Percentiles rank a stretch among this genome's conserved stretches.
phyloP scores from a whole-genome alignment of 1,284 basidiomycete genomes.

The Ganoderma leucocontextum region DNA sequence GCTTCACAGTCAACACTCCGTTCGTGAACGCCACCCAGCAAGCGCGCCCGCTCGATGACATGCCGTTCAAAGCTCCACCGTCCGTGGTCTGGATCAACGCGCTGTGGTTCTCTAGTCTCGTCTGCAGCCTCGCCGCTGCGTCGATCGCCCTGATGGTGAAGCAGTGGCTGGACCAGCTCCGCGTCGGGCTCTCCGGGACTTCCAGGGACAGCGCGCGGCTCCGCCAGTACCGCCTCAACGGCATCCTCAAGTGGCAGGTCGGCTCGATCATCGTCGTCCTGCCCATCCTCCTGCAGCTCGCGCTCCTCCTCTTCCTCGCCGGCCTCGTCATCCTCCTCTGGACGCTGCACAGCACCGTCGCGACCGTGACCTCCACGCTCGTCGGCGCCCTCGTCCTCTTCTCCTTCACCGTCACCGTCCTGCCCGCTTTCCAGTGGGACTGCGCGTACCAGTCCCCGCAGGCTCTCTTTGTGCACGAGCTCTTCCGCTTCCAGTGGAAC shows the following conservation, averaged over 20 bases:
- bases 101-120: conserved; percentile 32
- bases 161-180: conserved; percentile 28
- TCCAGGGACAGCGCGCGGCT: conserved; percentile 17
- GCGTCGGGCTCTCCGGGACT: conserved; percentile 8
- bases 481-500: conserved; percentile 10
- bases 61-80: conserved; percentile 4
- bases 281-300: conserved; percentile 36
- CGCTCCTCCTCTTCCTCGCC: conserved; percentile 33
- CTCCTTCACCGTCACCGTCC: conserved; percentile 18
- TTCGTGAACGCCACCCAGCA: conserved; percentile 26
- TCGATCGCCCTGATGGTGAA: conserved; percentile 29
- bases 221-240: conserved; percentile 35
- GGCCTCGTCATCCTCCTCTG: conserved; percentile 34
- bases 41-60: conserved; percentile 9
- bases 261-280: conserved; percentile 31
- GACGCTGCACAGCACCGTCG: conserved; percentile 30
- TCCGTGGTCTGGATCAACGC: conserved; percentile 27
- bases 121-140: conserved; percentile 26
- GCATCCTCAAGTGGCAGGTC: conserved; percentile 35
- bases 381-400: conserved; percentile 21
- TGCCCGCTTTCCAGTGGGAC: conserved; percentile 24
- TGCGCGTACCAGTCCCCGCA: conserved; percentile 34
- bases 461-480: conserved; percentile 20
- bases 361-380: conserved; percentile 20
- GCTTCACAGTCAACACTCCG: conserved; percentile 16